Evolutionary conservation across 2,329 filamentous ascomycete genomes (phyloP).

Genomic region (Ophiostoma sp.): DNA sequence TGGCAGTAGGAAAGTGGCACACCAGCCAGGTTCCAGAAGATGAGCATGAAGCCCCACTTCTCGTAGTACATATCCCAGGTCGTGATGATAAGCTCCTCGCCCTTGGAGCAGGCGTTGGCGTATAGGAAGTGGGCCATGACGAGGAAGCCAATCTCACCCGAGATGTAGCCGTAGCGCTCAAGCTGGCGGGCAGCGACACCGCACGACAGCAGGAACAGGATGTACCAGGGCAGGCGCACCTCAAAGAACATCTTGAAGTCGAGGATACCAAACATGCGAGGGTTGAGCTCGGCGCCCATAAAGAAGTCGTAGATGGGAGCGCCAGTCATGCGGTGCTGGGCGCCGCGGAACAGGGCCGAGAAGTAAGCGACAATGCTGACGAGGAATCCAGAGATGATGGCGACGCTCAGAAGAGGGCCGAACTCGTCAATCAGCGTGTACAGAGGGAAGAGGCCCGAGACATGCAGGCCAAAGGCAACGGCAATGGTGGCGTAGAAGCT

Average conservation of each 20-base stretch:
- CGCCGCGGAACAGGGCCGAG: conserved; percentile 77
- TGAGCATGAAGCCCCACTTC: conserved; percentile 87
- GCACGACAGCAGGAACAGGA: conserved; percentile 69
- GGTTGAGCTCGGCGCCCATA: conserved; percentile 86
- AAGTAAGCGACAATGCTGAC: conserved; percentile 83
- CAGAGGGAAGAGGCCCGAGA: conserved; percentile 80
- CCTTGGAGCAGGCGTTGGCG: conserved; percentile 79
- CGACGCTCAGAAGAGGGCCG: conserved; percentile 86
- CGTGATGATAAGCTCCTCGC: conserved; percentile 76
- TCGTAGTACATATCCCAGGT: conserved; percentile 91
- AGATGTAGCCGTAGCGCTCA: conserved; percentile 75
- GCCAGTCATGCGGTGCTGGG: conserved; percentile 89
- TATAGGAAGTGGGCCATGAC: conserved; percentile 80
- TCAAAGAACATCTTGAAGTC: conserved; percentile 96
- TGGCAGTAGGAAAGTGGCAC: conserved; percentile 82
- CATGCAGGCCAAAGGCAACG: conserved; percentile 70
- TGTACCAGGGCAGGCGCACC: conserved; percentile 84
- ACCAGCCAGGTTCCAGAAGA: conserved; percentile 85
- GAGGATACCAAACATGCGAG: conserved; percentile 77
- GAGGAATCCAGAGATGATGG: conserved; percentile 85
- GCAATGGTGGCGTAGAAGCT: conserved; percentile 86
- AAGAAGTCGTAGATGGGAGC: conserved; percentile 83
- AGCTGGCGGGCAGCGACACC: conserved; percentile 72
- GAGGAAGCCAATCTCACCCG: conserved; percentile 70
- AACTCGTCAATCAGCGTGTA: conserved; percentile 96